Conservation (phyloP, 257 asterid genomes). For the Solanum pimpinellifolium region DNA sequence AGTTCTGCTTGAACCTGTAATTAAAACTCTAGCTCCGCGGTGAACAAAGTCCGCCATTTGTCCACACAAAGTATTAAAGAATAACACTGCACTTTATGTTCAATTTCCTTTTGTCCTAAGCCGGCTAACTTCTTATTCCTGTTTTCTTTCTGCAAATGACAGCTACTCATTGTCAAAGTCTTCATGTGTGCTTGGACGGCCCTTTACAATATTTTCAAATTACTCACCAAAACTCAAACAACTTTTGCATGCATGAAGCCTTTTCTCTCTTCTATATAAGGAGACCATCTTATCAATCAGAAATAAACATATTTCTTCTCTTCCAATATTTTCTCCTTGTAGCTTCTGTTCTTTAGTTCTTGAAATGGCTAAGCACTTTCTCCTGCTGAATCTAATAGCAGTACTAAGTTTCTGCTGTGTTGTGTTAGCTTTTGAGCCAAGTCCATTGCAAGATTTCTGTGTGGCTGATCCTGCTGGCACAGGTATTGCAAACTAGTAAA, state of each 20-base stretch:
- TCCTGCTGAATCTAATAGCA: neutral
- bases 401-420: neutral
- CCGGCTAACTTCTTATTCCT: neutral
- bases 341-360: neutral
- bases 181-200: neutral
- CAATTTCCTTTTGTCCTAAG: neutral
- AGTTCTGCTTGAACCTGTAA: neutral
- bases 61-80: neutral
- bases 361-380: neutral
- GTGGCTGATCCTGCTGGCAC: slow-evolving; percentile 1
- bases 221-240: neutral
- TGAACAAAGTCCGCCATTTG: neutral
- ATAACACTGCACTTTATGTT: neutral
- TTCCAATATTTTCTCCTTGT: neutral
- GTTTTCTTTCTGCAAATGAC: neutral
- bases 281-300: neutral
- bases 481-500: neutral
- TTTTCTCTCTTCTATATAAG: neutral
- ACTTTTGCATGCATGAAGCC: neutral
- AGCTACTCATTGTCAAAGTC: neutral
- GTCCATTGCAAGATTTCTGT: slow-evolving; percentile 13
- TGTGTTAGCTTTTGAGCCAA: slow-evolving; percentile 6
- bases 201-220: neutral
- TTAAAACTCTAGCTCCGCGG: neutral
- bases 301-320: neutral